Evolutionary conservation across 1,284 basidiomycete species (phyloP).

Genomic region (Afroboletus lepidellus): DNA sequence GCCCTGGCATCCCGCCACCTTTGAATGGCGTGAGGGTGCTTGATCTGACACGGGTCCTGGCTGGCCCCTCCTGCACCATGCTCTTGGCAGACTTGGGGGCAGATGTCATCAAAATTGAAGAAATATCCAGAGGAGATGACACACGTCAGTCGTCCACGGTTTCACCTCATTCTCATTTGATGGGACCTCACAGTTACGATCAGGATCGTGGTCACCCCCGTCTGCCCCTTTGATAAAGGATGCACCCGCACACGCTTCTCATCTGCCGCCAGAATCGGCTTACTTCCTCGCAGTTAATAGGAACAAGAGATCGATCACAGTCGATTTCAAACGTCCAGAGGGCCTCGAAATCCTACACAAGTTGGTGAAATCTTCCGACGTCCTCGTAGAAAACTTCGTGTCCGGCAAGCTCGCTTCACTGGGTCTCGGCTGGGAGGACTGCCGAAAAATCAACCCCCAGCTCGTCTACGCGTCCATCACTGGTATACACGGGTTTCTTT

Average conservation of each 20-base stretch:
- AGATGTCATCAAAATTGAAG: slow-evolving; percentile 90
- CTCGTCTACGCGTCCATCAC: slow-evolving; percentile 92
- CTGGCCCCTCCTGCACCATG: slow-evolving; percentile 90
- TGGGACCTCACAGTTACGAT: slow-evolving; percentile 3
- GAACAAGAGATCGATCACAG: slow-evolving; percentile 85
- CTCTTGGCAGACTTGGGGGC: slow-evolving; percentile 85
- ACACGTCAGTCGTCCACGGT: slow-evolving; percentile 59
- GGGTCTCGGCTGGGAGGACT: slow-evolving; percentile 86
- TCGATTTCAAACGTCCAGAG: slow-evolving; percentile 80
- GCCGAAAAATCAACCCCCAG: slow-evolving; percentile 74
- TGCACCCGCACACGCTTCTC: slow-evolving; percentile 51
- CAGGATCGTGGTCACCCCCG: slow-evolving; percentile 81
- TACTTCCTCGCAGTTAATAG: slow-evolving; percentile 92
- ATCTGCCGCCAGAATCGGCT: slow-evolving; percentile 87
- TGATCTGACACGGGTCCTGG: slow-evolving; percentile 86
- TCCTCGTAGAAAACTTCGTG: slow-evolving; percentile 88
- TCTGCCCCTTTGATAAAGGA: slow-evolving; percentile 58
- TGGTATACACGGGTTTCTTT: slow-evolving; percentile 41
- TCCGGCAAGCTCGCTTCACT: slow-evolving; percentile 81
- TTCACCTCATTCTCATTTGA: slow-evolving; percentile 14
- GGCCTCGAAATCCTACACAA: slow-evolving; percentile 79
- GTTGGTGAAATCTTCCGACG: slow-evolving; percentile 76
- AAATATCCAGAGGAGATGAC: slow-evolving; percentile 82
- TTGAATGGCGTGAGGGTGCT: slow-evolving; percentile 78
- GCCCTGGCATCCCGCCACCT: slow-evolving; percentile 67